A percentile compares a stretch with the other conserved stretches of the same genome.
phyloP scores from a whole-genome alignment of 345 rosid species.

The Fremontodendron californicum region DNA sequence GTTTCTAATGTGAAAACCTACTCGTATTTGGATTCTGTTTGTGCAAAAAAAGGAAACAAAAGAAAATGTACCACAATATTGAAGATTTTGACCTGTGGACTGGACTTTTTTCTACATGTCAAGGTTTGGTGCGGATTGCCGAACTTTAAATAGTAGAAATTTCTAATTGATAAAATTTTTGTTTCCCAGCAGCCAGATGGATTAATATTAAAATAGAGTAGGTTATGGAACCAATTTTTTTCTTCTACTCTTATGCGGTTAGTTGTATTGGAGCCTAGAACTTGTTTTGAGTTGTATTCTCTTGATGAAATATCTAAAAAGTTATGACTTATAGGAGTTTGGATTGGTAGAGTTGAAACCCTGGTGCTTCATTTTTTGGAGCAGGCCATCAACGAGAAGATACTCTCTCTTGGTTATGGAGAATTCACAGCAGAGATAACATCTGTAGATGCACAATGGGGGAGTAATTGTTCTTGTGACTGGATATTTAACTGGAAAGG shows the following conservation, averaged over 20 bases:
- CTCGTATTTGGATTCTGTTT: background rate
- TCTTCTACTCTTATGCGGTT: background rate
- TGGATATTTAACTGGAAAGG: constrained; percentile 64
- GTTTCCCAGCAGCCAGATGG: background rate
- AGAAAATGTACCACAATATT: background rate
- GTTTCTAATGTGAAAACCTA: background rate
- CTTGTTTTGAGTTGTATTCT: background rate
- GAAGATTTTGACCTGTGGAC: background rate
- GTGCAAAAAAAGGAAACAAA: background rate
- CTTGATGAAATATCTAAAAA: background rate
- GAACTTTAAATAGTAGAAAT: background rate
- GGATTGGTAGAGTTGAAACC: background rate
- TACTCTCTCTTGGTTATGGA: constrained; percentile 55
- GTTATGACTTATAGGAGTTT: background rate
- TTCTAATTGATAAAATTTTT: background rate
- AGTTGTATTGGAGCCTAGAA: background rate
- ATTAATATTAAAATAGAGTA: background rate
- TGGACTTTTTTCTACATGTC: background rate
- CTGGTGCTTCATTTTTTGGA: constrained; percentile 4
- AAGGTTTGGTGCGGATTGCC: background rate
- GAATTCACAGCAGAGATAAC: constrained; percentile 52
- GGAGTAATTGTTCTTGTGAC: constrained; percentile 81
- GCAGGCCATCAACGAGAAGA: constrained; percentile 84
- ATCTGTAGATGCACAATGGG: constrained; percentile 58
- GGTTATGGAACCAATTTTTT: background rate